phyloP scores from a whole-genome alignment of 148 eudicot genomes.

The Camellia sinensis region DNA sequence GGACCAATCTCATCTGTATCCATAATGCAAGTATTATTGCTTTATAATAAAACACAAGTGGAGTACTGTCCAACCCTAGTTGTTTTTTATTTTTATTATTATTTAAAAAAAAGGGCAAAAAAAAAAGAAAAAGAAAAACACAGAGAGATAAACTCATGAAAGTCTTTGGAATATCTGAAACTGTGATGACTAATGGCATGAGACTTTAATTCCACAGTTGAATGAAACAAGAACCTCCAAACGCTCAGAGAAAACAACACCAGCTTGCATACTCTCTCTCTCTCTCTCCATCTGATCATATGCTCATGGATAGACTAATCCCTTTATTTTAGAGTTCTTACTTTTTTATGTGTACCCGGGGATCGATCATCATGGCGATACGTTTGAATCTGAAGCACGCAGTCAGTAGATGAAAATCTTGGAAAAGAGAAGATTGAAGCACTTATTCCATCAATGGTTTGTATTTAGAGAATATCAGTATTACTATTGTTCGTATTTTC shows the following conservation, averaged over 20 bases:
- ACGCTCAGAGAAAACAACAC: conserved; percentile 16
- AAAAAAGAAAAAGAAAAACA: background rate
- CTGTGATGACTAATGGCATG: conserved; percentile 4
- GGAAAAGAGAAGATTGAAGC: background rate
- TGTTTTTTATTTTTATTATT: background rate
- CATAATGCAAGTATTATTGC: conserved; percentile 29
- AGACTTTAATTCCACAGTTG: conserved; percentile 15
- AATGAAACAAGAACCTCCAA: conserved; percentile 16
- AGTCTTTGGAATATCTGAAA: conserved; percentile 12
- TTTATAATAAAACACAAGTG: conserved; percentile 15
- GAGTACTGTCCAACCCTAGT: background rate
- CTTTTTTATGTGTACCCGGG: background rate
- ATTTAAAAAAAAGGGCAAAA: background rate
- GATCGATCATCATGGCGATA: background rate
- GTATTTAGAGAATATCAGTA: background rate
- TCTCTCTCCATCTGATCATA: background rate
- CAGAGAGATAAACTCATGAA: background rate
- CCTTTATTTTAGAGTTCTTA: background rate
- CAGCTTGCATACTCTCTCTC: background rate
- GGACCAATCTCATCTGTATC: conserved; percentile 30
- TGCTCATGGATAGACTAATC: background rate
- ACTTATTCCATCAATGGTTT: conserved; percentile 5
- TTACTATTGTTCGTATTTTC: background rate
- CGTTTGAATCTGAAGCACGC: conserved; percentile 9
- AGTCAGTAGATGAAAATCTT: background rate